Conservation (phyloP, 441 rosid genomes). For the Dalechampia spathulata region DNA sequence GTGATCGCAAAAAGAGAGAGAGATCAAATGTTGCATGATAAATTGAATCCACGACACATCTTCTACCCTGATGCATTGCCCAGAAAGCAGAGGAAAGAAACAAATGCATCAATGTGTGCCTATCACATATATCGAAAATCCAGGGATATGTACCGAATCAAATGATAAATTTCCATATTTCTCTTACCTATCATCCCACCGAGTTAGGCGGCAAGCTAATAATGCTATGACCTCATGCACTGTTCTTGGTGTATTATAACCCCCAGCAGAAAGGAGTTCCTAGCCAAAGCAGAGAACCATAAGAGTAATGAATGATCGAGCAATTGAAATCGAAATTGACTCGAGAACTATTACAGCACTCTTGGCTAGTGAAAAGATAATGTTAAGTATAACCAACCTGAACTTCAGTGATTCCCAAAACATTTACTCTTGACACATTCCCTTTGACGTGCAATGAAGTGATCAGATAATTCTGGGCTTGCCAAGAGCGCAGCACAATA, state of each 20-base stretch:
- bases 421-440: conserved; percentile 36
- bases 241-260: conserved; percentile 72
- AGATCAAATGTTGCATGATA: background rate
- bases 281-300: conserved; percentile 17
- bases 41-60: background rate
- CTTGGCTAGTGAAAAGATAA: conserved; percentile 1
- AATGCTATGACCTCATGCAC: conserved; percentile 87
- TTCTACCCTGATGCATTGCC: background rate
- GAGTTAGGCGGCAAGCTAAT: conserved; percentile 67
- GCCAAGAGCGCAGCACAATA: conserved; percentile 90
- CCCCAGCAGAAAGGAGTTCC: conserved; percentile 86
- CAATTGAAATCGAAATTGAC: too few relatives aligned
- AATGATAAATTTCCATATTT: background rate
- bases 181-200: conserved; percentile 94
- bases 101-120: background rate
- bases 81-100: background rate
- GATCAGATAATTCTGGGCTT: conserved; percentile 76
- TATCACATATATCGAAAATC: background rate
- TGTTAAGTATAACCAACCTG: conserved; percentile 47
- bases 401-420: conserved; percentile 82
- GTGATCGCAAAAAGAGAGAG: background rate
- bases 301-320: conserved; percentile 1
- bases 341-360: background rate
- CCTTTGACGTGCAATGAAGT: conserved; percentile 85
- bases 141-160: background rate